Base-by-base conservation (phyloP, 1,284 basidiomycete species). In the Cryptococcus maquisensis region DNA sequence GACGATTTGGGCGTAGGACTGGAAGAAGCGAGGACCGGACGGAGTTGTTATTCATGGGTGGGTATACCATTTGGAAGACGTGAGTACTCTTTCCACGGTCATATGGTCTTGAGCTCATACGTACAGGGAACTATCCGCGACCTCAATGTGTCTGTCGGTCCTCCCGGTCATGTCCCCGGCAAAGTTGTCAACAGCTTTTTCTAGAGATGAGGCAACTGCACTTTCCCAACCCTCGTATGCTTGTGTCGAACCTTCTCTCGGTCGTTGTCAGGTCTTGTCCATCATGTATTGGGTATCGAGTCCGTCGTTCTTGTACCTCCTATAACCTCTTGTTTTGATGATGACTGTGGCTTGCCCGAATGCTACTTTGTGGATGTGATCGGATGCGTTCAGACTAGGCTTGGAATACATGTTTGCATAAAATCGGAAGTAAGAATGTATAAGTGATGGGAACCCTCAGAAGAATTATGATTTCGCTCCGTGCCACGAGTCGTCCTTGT, bases 21-120 rank as follows among this genome's bases (percentile, higher is more conserved):
- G 73, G 72, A 66, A 66, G 54, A 54, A 67, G 49, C 57, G 73
- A 45, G 71, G 69, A 21, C 49, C 61, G 3, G 57, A 67, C 12
- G 71, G 71, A 20, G 72, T 75, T 3, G 66, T 65, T 3, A 61
- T 75, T 24, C 73, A 73, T 40, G 73, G 73, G 2, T 75, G 73
- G 73, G 71, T 75, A 24, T 73, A 74, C 56, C 72, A 74, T 56
- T 69, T 74, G n/a, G 72, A 74, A 56, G 64, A 74, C 49, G 72
- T 70, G 52, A 63, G 67, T 65, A 41, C 6, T 42, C 26, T 6
- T 12, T 41, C 21, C 9, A 24, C 38, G 13, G 20, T 10, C 12
- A n/a, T 38, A 12, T 20, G 16, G n/a, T 36, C 12, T 15, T 24
- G 5, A 7, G 39, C 45, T 53, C 9, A 47, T 28, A 7, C 39